A percentile compares a stretch with the other conserved stretches of the same genome.
Evolutionary conservation across 2,329 filamentous ascomycete species (phyloP).

Genomic region (Paraphaeosphaeria sporulosa): DNA sequence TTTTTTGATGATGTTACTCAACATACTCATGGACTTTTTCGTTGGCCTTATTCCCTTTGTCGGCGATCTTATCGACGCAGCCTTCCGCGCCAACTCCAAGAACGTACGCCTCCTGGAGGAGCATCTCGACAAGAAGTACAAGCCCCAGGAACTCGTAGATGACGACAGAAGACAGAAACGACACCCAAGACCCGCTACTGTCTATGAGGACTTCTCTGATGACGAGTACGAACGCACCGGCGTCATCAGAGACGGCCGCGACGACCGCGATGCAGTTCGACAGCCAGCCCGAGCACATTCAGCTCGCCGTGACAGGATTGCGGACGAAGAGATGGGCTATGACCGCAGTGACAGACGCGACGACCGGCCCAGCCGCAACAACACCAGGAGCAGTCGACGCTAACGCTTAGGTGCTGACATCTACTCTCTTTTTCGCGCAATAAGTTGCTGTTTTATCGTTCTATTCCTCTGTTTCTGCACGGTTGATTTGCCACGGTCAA

Average conservation of each 20-base stretch:
- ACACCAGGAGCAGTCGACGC: constrained; percentile 19
- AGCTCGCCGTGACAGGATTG: constrained; percentile 32
- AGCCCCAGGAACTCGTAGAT: constrained; percentile 47
- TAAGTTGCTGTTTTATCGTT: no score
- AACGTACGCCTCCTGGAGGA: constrained; percentile 76
- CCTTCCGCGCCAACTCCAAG: constrained; percentile 77
- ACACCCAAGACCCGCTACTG: constrained; percentile 47
- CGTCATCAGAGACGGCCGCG: constrained; percentile 26
- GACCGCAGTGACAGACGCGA: constrained; percentile 30
- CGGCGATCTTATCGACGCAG: constrained; percentile 77
- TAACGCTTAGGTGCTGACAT: background rate
- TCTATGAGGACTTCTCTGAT: constrained; percentile 55
- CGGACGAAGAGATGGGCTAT: constrained; percentile 44
- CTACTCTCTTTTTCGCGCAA: background rate
- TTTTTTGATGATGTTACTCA: constrained; percentile 77
- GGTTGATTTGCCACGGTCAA: background rate
- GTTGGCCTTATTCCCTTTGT: constrained; percentile 78
- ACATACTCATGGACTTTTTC: constrained; percentile 76
- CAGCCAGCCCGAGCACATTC: constrained; percentile 39
- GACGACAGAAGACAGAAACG: constrained; percentile 28
- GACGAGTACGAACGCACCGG: constrained; percentile 43
- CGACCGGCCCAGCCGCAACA: constrained; percentile 33
- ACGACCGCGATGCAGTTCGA: constrained; percentile 23
- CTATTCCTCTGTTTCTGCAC: background rate
- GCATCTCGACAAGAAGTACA: constrained; percentile 72